Conservation (phyloP, 306 rosid species). For the Hylodesmum podocarpum region DNA sequence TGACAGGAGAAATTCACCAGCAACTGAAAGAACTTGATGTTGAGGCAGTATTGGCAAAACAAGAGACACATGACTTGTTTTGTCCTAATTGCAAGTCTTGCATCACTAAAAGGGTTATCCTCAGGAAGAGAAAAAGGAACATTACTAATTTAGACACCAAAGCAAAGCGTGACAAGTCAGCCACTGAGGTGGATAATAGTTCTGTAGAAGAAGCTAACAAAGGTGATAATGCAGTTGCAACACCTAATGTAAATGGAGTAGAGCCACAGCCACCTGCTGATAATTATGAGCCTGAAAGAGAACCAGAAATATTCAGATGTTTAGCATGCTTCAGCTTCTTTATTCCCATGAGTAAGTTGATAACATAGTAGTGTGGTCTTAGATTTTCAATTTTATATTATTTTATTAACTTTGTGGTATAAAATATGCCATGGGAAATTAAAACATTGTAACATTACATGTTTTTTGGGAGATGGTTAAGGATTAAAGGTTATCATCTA, state of each 20-base stretch:
- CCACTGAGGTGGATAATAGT: background rate
- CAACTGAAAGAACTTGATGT: conserved; percentile 30
- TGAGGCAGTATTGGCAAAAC: conserved; percentile 41
- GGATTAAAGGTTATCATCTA: background rate
- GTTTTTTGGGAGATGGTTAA: background rate
- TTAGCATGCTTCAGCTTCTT: conserved; percentile 45
- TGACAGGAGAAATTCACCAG: conserved; percentile 20
- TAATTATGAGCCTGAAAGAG: conserved; percentile 27
- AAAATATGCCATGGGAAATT: background rate
- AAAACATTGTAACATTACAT: background rate
- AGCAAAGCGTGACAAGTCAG: conserved; percentile 30
- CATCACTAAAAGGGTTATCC: conserved; percentile 42
- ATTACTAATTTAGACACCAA: background rate
- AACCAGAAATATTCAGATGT: conserved; percentile 43
- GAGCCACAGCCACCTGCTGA: conserved; percentile 21
- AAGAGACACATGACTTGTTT: conserved; percentile 46
- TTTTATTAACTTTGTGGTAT: background rate
- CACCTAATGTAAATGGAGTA: background rate
- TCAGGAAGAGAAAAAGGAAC: conserved; percentile 32
- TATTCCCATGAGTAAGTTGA: conserved; percentile 28
- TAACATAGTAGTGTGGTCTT: background rate
- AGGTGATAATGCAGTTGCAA: conserved; percentile 10
- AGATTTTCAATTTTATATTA: background rate
- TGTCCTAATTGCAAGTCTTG: conserved; percentile 47
- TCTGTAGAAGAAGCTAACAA: background rate